Base-by-base conservation (phyloP, 805 yeast genomes). In the Metschnikowia lachancei region DNA sequence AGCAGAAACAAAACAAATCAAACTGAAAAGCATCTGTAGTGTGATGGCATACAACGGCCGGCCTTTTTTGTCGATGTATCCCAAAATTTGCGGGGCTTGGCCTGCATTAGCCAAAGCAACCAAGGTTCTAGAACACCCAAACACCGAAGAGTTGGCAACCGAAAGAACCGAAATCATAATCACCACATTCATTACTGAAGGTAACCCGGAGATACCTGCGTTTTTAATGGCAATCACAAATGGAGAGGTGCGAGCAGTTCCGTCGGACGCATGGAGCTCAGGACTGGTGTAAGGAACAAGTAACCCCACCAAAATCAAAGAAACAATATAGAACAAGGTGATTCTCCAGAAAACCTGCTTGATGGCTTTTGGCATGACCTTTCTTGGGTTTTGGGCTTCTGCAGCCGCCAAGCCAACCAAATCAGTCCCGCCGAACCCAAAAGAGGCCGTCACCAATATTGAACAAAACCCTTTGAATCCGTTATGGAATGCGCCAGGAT, bases 61-160 rank as follows among this genome's bases (percentile, higher is more conserved):
- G 32, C 75, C 76, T 39, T 53, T 60, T 48, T 60, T 58, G 60
- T 71, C 76, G 43, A 71, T 67, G 58, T 68, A 70, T 38, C 60
- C 68, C 44, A 77, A 69, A 28, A 73, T 40, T 51, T 66, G 68
- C 26, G 91, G 91, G 36, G 82, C 85, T 56, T 79, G 76, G 7
- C 87, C 86, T 63, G 83, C 87, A 48, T 80, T 81, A 11, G 89
- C 83, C 56, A 85, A 67, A 19, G 87, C 77, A 42, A 80, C 81
- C 43, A 85, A 61, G 8, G 87, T 74, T 73, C 92, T 77, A 40
- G 90, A 83, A 51, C 83, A 77, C 16, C 83, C 86, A 61, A 76
- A 85, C 33, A 84, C 79, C 2, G 90, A 79, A 18, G 89, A 80
- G 69, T 85, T 85, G 54, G 88, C 90, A 45, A 84, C 70, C 31